A percentile compares a stretch with the other conserved stretches of the same genome.
phyloP scores from a whole-genome alignment of 805 yeast species.

The Blastobotrys chiropterorum region DNA sequence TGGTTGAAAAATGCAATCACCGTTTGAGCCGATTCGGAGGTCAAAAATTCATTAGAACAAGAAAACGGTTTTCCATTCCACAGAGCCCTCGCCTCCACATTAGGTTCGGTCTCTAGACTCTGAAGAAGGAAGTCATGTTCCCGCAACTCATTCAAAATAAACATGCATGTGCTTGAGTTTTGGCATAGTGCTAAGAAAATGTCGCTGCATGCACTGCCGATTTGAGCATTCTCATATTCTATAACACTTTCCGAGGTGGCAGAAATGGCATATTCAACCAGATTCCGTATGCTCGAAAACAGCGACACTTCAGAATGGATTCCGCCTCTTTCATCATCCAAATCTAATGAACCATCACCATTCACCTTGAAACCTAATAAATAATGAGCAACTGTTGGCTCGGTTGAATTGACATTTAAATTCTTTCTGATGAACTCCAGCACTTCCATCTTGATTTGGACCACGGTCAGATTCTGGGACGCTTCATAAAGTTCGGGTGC shows the following conservation, averaged over 20 bases:
- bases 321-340: slow-evolving; percentile 41
- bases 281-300: slow-evolving; percentile 45
- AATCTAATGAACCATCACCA: slow-evolving; percentile 46
- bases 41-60: slow-evolving; percentile 32
- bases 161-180: slow-evolving; percentile 46
- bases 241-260: slow-evolving; percentile 42
- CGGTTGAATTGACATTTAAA: slow-evolving; percentile 36
- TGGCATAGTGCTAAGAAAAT: slow-evolving; percentile 57
- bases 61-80: slow-evolving; percentile 50
- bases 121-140: slow-evolving; percentile 45
- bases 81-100: slow-evolving; percentile 44
- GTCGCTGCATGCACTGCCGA: slow-evolving; percentile 55
- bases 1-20: slow-evolving; percentile 55
- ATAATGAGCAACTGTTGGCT: slow-evolving; percentile 61
- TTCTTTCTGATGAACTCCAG: slow-evolving; percentile 52
- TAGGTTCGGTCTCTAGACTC: slow-evolving; percentile 47
- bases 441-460: slow-evolving; percentile 50
- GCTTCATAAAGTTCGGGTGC: slow-evolving; percentile 20
- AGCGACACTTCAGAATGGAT: slow-evolving; percentile 50
- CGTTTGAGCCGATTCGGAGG: slow-evolving; percentile 32
- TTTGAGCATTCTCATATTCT: slow-evolving; percentile 36
- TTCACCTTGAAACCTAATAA: slow-evolving; percentile 64
- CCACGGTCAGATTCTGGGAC: slow-evolving; percentile 28
- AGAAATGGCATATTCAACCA: slow-evolving; percentile 44
- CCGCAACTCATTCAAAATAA: slow-evolving; percentile 49